Percentiles rank a stretch among this genome's conserved stretches.
Conservation (phyloP, 2,329 filamentous ascomycete species). For the Lachnellula suecica region DNA sequence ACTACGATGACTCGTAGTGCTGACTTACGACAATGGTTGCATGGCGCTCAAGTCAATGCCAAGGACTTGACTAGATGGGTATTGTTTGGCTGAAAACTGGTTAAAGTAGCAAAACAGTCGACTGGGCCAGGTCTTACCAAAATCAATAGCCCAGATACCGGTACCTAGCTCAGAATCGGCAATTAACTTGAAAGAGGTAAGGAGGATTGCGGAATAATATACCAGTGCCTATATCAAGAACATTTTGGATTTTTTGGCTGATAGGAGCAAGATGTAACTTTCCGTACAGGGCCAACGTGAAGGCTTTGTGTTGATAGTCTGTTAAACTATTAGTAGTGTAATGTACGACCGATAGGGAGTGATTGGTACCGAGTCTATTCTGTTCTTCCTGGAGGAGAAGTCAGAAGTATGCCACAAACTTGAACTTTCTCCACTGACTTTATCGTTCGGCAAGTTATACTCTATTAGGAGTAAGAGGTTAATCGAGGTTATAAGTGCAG, state of each 20-base stretch:
- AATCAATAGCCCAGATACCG: slow-evolving; percentile 27
- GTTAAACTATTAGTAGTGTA: not conserved
- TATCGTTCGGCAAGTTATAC: slow-evolving; percentile 21
- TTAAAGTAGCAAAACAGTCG: not conserved
- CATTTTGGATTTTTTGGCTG: slow-evolving; percentile 1
- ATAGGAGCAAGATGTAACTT: slow-evolving; percentile 21
- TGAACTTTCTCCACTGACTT: slow-evolving; percentile 1
- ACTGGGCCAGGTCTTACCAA: slow-evolving; percentile 23
- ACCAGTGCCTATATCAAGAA: slow-evolving; percentile 34
- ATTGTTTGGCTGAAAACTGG: slow-evolving; percentile 14
- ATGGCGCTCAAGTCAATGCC: slow-evolving; percentile 32
- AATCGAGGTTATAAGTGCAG: no score
- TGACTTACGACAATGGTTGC: slow-evolving; percentile 23
- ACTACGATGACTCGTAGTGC: no score
- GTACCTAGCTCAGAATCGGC: no score
- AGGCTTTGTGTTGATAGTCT: slow-evolving; percentile 14
- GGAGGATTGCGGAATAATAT: no score
- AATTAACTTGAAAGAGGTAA: no score
- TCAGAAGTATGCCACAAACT: not conserved
- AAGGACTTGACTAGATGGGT: slow-evolving; percentile 28
- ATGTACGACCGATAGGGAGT: not conserved
- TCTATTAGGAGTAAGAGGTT: no score
- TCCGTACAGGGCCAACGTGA: slow-evolving; percentile 5
- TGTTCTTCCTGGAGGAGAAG: slow-evolving; percentile 3
- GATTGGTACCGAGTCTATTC: slow-evolving; percentile 5